These are phyloP conservation scores for Fusarium tjaetaba DNA, from an alignment of 2,329 filamentous ascomycete species.

Conservation along the genomic window DNA sequence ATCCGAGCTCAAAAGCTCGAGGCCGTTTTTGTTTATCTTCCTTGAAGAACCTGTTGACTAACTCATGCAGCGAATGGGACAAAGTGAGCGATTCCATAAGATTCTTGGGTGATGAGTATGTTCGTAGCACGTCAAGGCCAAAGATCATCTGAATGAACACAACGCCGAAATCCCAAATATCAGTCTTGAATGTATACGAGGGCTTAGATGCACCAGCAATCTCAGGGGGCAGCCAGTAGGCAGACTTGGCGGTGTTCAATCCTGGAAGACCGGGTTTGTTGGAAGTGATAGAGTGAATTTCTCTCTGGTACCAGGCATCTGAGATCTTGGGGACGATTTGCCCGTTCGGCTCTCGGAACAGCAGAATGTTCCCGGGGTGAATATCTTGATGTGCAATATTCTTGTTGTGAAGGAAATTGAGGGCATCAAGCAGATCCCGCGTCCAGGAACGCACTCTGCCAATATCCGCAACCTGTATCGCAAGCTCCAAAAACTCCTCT, in stretches of 20 bases:
- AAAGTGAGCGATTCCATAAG: slow-evolving; percentile 77
- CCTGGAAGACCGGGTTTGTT: slow-evolving; percentile 63
- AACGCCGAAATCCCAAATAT: slow-evolving; percentile 95
- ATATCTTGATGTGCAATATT: slow-evolving; percentile 87
- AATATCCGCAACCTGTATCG: slow-evolving; percentile 74
- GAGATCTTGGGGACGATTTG: slow-evolving; percentile 78
- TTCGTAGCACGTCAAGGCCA: slow-evolving; percentile 78
- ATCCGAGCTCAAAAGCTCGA: slow-evolving; percentile 78
- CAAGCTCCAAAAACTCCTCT: slow-evolving; percentile 81
- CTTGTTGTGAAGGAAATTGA: slow-evolving; percentile 87
- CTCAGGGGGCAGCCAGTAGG: slow-evolving; percentile 87
- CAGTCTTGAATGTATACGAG: slow-evolving; percentile 79
- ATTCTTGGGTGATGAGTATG: slow-evolving; percentile 80
- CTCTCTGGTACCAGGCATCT: slow-evolving; percentile 76
- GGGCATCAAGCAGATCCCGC: slow-evolving; percentile 87
- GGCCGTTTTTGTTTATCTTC: slow-evolving; percentile 84
- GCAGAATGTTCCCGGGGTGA: slow-evolving; percentile 80
- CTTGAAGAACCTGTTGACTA: slow-evolving; percentile 86
- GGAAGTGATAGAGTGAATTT: slow-evolving; percentile 69
- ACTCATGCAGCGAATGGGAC: slow-evolving; percentile 79
- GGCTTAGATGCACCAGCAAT: slow-evolving; percentile 69
- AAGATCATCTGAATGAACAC: slow-evolving; percentile 95
- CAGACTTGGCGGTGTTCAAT: slow-evolving; percentile 73
- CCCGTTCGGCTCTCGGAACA: slow-evolving; percentile 75
- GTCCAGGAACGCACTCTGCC: slow-evolving; percentile 87